These are phyloP conservation scores for Spatholobus suberectus DNA, from an alignment of 306 rosid species.

Conservation along the genomic window DNA sequence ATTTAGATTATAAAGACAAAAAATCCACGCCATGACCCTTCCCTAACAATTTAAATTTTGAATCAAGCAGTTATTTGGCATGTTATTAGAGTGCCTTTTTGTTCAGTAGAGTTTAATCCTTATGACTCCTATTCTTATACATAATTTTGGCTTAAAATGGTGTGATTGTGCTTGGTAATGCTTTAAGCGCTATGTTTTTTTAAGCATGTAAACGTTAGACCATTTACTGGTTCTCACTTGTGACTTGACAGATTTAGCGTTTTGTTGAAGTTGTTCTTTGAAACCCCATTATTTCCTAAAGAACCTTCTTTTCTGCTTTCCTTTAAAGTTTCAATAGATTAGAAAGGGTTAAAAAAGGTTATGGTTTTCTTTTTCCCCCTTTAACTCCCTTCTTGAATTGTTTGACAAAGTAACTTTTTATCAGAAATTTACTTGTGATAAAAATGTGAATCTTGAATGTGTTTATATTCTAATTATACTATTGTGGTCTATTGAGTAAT, in stretches of 20 bases:
- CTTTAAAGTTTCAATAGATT: conserved; percentile 5
- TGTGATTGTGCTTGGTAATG: background rate
- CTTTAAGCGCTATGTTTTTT: background rate
- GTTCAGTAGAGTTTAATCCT: background rate
- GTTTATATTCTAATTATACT: background rate
- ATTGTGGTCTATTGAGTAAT: background rate
- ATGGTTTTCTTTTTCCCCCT: background rate
- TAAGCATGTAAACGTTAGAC: no score
- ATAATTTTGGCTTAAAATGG: conserved; percentile 16
- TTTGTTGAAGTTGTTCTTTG: background rate
- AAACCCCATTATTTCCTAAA: background rate
- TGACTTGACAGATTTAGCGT: background rate
- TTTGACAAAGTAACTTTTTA: background rate
- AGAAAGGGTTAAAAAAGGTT: background rate
- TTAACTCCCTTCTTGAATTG: conserved; percentile 21
- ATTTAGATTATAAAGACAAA: background rate
- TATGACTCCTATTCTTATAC: background rate
- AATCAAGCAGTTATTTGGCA: background rate
- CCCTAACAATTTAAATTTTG: background rate
- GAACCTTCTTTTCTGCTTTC: background rate
- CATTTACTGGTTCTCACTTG: no score
- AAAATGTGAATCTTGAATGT: background rate
- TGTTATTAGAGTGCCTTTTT: background rate
- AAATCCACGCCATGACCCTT: background rate
- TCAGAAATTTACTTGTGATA: background rate